Evolutionary conservation across 352 stramenopile species (phyloP).

Genomic region (Aphanomyces invadans): DNA sequence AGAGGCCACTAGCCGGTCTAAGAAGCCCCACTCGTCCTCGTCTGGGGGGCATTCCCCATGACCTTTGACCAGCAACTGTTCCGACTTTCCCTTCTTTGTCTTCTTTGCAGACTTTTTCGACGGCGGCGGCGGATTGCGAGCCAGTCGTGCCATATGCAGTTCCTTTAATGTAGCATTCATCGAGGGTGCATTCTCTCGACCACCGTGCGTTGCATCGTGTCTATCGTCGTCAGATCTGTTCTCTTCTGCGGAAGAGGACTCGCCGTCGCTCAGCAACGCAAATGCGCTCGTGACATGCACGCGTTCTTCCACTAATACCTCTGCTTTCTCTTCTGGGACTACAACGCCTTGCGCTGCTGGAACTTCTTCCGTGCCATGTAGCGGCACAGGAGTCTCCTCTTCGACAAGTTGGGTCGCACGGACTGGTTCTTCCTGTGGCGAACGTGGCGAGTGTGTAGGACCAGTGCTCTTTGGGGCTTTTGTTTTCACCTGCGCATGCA

Average conservation of each 20-base stretch:
- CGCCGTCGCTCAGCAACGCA: conserved; percentile 30
- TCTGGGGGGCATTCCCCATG: conserved; percentile 33
- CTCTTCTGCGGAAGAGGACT: conserved; percentile 28
- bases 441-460: too few relatives aligned
- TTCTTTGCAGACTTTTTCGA: conserved; percentile 42
- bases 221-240: too few relatives aligned
- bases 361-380: too few relatives aligned
- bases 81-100: conserved; percentile 39
- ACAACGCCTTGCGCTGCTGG: too few relatives aligned
- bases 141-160: conserved; percentile 51
- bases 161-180: conserved; percentile 44
- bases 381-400: too few relatives aligned
- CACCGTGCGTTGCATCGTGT: conserved; percentile 25
- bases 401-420: too few relatives aligned
- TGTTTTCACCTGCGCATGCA: too few relatives aligned
- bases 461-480: too few relatives aligned
- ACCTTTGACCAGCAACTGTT: conserved; percentile 23
- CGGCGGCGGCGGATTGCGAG: conserved; percentile 31
- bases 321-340: neutral
- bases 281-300: conserved; percentile 34
- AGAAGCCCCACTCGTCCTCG: conserved; percentile 67
- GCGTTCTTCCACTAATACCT: neutral
- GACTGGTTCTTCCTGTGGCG: too few relatives aligned
- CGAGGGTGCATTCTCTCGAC: conserved; percentile 19
- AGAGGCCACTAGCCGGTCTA: conserved; percentile 48